Conservation (phyloP, 2,329 filamentous ascomycete genomes). For the Domatiomyces globalis region DNA sequence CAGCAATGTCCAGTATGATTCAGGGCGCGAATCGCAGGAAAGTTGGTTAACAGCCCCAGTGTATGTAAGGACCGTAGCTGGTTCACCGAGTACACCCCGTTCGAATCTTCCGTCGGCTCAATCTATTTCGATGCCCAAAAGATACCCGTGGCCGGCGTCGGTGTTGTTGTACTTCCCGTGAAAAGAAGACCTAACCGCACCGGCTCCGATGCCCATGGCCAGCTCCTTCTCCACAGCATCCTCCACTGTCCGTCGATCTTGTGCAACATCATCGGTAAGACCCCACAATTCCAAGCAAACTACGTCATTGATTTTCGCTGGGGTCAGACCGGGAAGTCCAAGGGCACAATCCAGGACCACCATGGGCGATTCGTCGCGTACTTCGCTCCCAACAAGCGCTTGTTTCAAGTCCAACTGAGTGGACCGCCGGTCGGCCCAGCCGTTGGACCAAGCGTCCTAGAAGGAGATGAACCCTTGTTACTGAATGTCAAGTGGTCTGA, state of each 20-base stretch:
- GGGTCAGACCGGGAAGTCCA: neutral
- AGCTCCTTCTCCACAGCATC: slow-evolving; percentile 6
- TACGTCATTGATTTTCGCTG: neutral
- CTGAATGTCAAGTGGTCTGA: no score
- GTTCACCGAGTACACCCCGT: slow-evolving; percentile 11
- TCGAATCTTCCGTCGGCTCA: slow-evolving; percentile 1
- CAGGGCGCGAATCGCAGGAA: neutral
- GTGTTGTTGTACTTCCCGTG: slow-evolving; percentile 4
- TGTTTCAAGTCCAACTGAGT: slow-evolving; percentile 5
- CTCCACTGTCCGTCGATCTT: slow-evolving; percentile 4
- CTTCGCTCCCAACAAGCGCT: slow-evolving; percentile 1
- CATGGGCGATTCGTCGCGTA: slow-evolving; percentile 3
- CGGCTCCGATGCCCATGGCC: slow-evolving; percentile 1
- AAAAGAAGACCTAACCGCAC: slow-evolving; percentile 4
- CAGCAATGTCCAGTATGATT: neutral
- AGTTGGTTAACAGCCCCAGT: neutral
- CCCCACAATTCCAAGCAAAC: neutral
- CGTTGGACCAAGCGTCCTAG: slow-evolving; percentile 2
- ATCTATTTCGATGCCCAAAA: neutral
- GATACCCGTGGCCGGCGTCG: neutral
- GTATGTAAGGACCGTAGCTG: slow-evolving; percentile 10
- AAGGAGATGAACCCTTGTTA: neutral
- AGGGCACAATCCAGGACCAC: neutral
- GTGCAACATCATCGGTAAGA: slow-evolving; percentile 9
- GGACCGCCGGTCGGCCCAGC: slow-evolving; percentile 6